These are phyloP conservation scores for Leucoagaricus sp. DNA, from an alignment of 1,284 basidiomycete genomes.

Conservation along the genomic window DNA sequence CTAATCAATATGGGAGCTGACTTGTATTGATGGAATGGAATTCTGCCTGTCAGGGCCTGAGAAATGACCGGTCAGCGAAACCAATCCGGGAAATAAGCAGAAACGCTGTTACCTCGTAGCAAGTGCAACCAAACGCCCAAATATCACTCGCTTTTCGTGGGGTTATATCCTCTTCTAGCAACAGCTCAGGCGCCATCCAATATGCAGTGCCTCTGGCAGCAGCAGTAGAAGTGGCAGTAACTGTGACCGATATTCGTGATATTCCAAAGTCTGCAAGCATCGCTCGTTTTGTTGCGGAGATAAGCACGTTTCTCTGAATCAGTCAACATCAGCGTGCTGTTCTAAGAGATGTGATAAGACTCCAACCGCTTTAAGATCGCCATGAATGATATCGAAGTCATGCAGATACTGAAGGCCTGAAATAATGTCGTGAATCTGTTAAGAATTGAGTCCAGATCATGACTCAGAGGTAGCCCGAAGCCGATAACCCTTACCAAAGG, in stretches of 20 bases:
- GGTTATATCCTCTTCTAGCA: not conserved
- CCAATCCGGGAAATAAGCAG: not conserved
- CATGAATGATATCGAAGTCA: slow-evolving; percentile 33
- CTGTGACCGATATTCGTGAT: slow-evolving; percentile 20
- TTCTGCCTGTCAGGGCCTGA: not conserved
- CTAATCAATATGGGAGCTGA: too few species aligned
- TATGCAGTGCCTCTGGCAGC: slow-evolving; percentile 21
- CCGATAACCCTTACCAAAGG: not conserved
- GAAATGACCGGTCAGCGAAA: not conserved
- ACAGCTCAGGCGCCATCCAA: slow-evolving; percentile 25
- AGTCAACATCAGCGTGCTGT: not conserved
- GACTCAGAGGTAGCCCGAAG: not conserved
- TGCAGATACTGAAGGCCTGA: slow-evolving; percentile 30
- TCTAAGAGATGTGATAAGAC: too few species aligned
- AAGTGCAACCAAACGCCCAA: slow-evolving; percentile 13
- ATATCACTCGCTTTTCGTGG: slow-evolving; percentile 2
- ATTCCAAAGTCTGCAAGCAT: slow-evolving; percentile 33
- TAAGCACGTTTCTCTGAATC: slow-evolving; percentile 28
- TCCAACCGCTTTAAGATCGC: slow-evolving; percentile 40
- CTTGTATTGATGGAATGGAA: not conserved
- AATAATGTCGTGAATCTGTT: slow-evolving; percentile 1
- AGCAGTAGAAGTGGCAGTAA: slow-evolving; percentile 9
- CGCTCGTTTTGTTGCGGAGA: slow-evolving; percentile 21
- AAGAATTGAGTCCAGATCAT: not conserved
- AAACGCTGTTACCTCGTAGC: slow-evolving; percentile 1